Base-by-base conservation (phyloP, 192 early-diverging fungal species). In the Coemansia sp. region DNA sequence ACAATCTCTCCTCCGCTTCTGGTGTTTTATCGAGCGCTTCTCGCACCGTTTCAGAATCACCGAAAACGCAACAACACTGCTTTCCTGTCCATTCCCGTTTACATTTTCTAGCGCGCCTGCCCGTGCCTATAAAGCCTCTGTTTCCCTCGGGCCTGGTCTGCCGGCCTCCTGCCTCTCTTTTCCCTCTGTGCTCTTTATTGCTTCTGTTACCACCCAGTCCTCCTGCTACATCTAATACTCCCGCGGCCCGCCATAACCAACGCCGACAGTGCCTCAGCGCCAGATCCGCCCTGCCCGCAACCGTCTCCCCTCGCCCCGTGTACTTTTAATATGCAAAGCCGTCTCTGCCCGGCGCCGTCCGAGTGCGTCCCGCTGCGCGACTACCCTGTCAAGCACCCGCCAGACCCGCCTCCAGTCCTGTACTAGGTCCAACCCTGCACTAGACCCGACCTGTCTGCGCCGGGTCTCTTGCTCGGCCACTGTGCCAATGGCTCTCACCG, bases 301-400 rank as follows among this genome's bases (percentile, higher is more conserved):
- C 13, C 14, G 13, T 18, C 39, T 16, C 39, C n/a, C n/a, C n/a
- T n/a, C n/a, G n/a, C n/a, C n/a, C n/a, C 39, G 13, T 42, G 39
- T 52, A 27, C 22, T 50, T 50, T 50, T 50, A 50, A 5, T 19
- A 52, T 52, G 50, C 50, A 52, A 27, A 23, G 24, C 13, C 50
- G 24, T 27, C 24, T 52, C 3, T 52, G 24, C 11, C 24, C 50
- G 13, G 50, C 52, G 22, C 61, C 56, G n/a, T 28, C 69, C 10
- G 58, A 64, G 24, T 78, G 62, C 62, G 35, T 59, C n/a, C 75
- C 69, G 13, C 46, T 19, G 19, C 69, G 75, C 58, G 75, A 78
- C 75, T 78, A 78, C 29, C 75, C 75, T 3, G 75, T 78, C 69
- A 78, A 72, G 48, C 75, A 78, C 56, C 70, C 75, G 50, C 75